Conservation (phyloP, 169 alveolate species). For the Plasmodium relictum region DNA sequence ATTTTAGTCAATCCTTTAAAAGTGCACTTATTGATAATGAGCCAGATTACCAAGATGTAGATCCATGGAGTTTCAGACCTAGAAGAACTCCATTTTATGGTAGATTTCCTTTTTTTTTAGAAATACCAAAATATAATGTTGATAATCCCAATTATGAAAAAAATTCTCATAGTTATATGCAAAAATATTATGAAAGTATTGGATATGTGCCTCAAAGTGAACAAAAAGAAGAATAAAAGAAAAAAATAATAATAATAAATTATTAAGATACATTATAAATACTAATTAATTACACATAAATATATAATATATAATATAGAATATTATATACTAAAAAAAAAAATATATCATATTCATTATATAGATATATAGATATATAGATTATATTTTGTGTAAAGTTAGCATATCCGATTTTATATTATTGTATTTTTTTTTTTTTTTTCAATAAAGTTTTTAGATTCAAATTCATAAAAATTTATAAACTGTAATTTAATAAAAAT, state of each 20-base stretch:
- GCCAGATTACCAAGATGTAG: constrained; percentile 83
- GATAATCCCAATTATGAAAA: constrained; percentile 83
- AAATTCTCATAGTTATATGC: constrained; percentile 84
- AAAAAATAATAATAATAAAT: background rate
- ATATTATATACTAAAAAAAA: no score
- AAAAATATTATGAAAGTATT: constrained; percentile 78
- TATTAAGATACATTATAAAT: no score
- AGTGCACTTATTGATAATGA: constrained; percentile 85
- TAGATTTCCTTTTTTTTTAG: constrained; percentile 84
- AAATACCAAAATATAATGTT: constrained; percentile 84
- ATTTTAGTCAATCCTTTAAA: constrained; percentile 82
- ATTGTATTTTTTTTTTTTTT: no score
- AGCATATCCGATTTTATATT: no score
- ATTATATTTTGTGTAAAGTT: no score
- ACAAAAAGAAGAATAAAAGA: background rate
- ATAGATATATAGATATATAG: no score
- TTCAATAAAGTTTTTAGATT: no score
- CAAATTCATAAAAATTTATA: no score
- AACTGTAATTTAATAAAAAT: no score
- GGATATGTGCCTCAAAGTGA: constrained; percentile 38
- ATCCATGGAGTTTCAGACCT: constrained; percentile 83
- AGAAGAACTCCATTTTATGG: constrained; percentile 82
- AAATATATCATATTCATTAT: no score
- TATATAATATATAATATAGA: no score
- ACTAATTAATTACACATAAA: no score